Conservation (phyloP, 345 rosid genomes). For the Eucalyptus viminalis region DNA sequence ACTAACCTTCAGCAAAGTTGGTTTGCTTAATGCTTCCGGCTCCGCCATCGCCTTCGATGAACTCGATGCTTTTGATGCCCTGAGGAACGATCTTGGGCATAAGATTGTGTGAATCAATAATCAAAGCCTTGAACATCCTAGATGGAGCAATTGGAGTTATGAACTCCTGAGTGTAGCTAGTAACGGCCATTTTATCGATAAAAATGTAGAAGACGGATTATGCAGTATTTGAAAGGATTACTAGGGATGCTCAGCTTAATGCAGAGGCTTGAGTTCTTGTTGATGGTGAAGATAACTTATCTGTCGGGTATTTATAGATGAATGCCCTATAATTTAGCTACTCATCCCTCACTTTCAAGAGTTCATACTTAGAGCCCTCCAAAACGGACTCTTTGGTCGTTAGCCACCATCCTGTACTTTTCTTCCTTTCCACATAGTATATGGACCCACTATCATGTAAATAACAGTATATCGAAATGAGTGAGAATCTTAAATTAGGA, state of each 20-base stretch:
- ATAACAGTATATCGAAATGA: not conserved
- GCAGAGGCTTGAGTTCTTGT: not conserved
- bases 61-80: not conserved
- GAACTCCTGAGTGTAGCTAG: not conserved
- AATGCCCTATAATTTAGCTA: not conserved
- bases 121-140: conserved; percentile 2
- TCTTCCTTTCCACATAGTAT: not conserved
- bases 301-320: not conserved
- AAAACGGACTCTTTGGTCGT: not conserved
- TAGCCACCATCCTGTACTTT: not conserved
- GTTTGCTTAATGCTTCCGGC: not conserved
- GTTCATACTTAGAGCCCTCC: not conserved
- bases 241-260: not conserved
- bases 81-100: conserved; percentile 4
- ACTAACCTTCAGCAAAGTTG: not conserved
- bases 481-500: not conserved
- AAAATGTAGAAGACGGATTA: not conserved
- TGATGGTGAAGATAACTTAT: not conserved
- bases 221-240: not conserved
- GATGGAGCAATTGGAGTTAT: not conserved
- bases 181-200: not conserved
- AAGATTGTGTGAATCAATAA: not conserved
- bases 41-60: conserved; percentile 14
- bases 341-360: not conserved
- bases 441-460: not conserved